Evolutionary conservation across 768 basidiomycete species (phyloP), one percentile per base, ranked within the genome.

Genomic region (Xanthoconium stramineum): DNA sequence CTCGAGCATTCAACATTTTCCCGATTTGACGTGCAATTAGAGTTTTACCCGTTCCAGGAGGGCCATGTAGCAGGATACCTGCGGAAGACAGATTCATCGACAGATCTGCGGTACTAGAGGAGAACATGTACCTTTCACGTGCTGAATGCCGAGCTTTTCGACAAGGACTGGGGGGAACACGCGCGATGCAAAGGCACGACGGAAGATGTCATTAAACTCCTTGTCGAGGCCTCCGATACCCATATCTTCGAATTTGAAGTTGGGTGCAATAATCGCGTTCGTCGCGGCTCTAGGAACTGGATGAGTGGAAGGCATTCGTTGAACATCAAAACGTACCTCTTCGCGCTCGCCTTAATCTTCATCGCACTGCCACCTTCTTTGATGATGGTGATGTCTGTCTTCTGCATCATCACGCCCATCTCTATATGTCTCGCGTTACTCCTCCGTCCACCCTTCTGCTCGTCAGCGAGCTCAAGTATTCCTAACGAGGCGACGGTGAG

Each of bases 221-320:
- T 84, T 79, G 70, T 99, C 97, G 35, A 99, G 78, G 66, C 97
- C 97, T 66, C 97, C 97, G 65, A 99, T 98, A 17, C 97, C 97
- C 96, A 99, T 98, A 71, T 99, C 97, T 67, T 96, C 91, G 59
- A 99, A 99, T 73, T 97, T 98, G 83, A 99, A 99, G 74, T 98
- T 98, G 2, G 97, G 94, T 0, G 94, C 87, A 11, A 99, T 81
- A 62, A 99, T 96, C 1, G 97, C 94, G 69, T 98, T 98, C 8
- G 94, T 85, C 6, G 94, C 86, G 0, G 91, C 84, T 64, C 93
- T 95, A 47, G 15, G 24, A 28, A 3, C 10, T n/a, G 3, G n/a
- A 59, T 64, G n/a, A 64, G 49, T 39, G 13, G 6, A 50, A 36
- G 30, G 7, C 6, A 1, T 37, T 7, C 20, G 11, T 9, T 5